phyloP scores from a whole-genome alignment of 2,329 filamentous ascomycete species.

The Paecilomyces fulvus region DNA sequence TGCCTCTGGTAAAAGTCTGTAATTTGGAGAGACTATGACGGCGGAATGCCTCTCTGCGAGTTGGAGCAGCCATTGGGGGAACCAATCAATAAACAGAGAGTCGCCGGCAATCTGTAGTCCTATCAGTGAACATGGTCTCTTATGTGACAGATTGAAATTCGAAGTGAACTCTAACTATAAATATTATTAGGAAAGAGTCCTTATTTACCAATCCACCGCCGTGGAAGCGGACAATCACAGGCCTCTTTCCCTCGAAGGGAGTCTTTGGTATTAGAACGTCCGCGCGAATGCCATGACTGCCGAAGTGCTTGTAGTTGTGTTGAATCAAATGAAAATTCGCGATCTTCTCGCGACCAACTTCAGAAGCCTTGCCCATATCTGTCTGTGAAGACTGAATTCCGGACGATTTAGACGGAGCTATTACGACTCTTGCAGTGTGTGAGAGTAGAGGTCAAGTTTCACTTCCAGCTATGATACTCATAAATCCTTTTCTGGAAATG shows the following conservation, averaged over 20 bases:
- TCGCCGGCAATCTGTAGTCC: slow-evolving; percentile 2
- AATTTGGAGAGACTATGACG: slow-evolving; percentile 38
- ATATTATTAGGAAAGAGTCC: not conserved
- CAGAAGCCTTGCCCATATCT: not conserved
- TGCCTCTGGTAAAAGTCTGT: slow-evolving; percentile 42
- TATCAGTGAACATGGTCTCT: not conserved
- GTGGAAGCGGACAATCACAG: slow-evolving; percentile 7
- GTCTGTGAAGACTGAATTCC: not conserved
- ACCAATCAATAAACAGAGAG: slow-evolving; percentile 13
- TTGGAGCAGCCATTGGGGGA: slow-evolving; percentile 25
- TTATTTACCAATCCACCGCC: slow-evolving; percentile 7
- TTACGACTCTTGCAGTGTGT: too few species aligned
- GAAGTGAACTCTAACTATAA: not conserved
- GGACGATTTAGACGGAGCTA: too few species aligned
- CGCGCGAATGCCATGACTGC: slow-evolving; percentile 5
- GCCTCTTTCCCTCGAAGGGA: slow-evolving; percentile 2
- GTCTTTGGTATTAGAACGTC: slow-evolving; percentile 5
- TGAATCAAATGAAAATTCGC: slow-evolving; percentile 5
- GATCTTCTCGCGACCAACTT: not conserved
- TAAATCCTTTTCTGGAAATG: too few species aligned
- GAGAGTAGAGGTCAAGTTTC: not conserved
- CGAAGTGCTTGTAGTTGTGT: slow-evolving; percentile 5
- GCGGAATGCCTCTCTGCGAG: slow-evolving; percentile 28
- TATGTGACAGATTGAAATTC: not conserved
- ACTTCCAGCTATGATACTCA: too few species aligned